Evolutionary conservation across 108 stramenopile genomes (phyloP).

Genomic region (Mediolabrus comicus): DNA sequence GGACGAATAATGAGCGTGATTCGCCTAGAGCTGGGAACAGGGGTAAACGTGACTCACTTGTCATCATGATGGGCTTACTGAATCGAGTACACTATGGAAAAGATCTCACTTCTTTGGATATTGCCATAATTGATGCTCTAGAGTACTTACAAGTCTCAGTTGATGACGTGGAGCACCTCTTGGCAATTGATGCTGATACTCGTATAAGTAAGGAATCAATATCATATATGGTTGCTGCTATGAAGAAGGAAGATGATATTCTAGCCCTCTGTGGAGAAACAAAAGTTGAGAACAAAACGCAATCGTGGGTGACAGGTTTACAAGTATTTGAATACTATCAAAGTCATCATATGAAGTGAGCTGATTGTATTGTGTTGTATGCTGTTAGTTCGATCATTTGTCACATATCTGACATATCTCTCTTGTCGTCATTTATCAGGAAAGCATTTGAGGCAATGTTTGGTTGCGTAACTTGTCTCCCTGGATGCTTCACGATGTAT

Average conservation of each 20-base stretch:
- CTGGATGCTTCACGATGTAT: constrained; percentile 54
- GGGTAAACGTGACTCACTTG: constrained; percentile 63
- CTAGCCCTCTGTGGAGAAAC: constrained; percentile 2
- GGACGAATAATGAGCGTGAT: neutral
- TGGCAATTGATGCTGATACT: constrained; percentile 5
- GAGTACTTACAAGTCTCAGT: constrained; percentile 42
- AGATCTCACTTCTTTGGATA: constrained; percentile 42
- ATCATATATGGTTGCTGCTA: neutral
- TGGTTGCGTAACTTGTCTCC: constrained; percentile 61
- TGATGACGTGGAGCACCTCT: constrained; percentile 19
- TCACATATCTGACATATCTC: too few relatives aligned
- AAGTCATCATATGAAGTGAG: constrained; percentile 40
- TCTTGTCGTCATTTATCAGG: too few relatives aligned
- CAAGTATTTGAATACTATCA: constrained; percentile 27
- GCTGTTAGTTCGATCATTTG: too few relatives aligned
- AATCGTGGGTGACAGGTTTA: constrained; percentile 11
- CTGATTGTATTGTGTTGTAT: too few relatives aligned
- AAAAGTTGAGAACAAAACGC: neutral
- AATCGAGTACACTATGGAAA: constrained; percentile 55
- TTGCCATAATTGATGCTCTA: constrained; percentile 35
- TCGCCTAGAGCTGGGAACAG: constrained; percentile 37
- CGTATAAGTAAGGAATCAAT: neutral
- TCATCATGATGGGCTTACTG: constrained; percentile 42
- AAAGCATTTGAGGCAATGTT: constrained; percentile 63
- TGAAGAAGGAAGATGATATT: neutral